Conservation (phyloP, 1,284 basidiomycete species). For the Ustilago loliicola region DNA sequence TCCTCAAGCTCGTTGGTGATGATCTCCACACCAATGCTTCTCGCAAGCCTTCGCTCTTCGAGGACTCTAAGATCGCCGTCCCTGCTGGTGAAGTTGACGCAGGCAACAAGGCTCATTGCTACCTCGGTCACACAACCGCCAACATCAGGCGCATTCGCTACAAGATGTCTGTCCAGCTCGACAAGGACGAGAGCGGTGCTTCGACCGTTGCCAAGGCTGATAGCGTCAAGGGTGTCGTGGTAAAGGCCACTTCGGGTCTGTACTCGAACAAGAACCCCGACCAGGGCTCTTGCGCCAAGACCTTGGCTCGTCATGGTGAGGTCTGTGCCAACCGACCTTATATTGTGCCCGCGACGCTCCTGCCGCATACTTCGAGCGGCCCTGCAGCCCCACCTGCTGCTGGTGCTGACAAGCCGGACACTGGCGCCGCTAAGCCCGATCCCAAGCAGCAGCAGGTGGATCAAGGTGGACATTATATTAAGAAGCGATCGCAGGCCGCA, state of each 20-base stretch:
- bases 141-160: slow-evolving; percentile 42
- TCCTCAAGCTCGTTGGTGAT: slow-evolving; percentile 30
- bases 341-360: slow-evolving; percentile 29
- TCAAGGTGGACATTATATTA: slow-evolving; percentile 14
- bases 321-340: slow-evolving; percentile 41
- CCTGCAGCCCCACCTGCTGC: neutral
- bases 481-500: slow-evolving; percentile 18
- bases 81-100: slow-evolving; percentile 1
- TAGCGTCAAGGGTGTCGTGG: slow-evolving; percentile 12
- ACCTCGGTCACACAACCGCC: slow-evolving; percentile 16
- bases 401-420: slow-evolving; percentile 2
- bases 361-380: neutral
- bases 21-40: slow-evolving; percentile 23
- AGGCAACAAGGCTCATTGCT: slow-evolving; percentile 32
- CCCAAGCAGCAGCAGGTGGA: neutral
- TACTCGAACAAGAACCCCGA: slow-evolving; percentile 30
- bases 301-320: slow-evolving; percentile 37
- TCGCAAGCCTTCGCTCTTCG: neutral
- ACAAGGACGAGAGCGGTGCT: slow-evolving; percentile 39
- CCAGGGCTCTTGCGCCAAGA: slow-evolving; percentile 41
- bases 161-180: slow-evolving; percentile 27
- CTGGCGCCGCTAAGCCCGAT: neutral
- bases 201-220: slow-evolving; percentile 3
- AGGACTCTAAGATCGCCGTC: slow-evolving; percentile 12
- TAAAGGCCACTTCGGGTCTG: slow-evolving; percentile 42